phyloP scores from a whole-genome alignment of 768 basidiomycete genomes.

The Trametes meyenii region DNA sequence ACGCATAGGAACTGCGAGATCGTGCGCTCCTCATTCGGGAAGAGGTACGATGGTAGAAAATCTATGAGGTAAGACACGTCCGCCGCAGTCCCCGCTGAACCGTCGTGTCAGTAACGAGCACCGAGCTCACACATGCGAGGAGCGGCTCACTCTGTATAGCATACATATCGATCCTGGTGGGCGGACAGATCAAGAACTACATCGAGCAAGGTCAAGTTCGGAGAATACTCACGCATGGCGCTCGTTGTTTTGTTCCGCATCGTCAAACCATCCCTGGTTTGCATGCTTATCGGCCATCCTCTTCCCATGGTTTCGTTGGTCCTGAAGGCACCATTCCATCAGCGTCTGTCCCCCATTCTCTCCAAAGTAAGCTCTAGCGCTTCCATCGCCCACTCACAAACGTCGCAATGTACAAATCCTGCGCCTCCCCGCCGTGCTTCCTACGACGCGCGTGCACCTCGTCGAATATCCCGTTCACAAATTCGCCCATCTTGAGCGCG shows the following conservation, averaged over 20 bases:
- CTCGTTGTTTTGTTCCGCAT: slow-evolving; percentile 41
- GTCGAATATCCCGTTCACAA: slow-evolving; percentile 30
- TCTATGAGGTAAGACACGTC: slow-evolving; percentile 86
- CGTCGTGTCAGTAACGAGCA: not conserved
- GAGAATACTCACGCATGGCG: slow-evolving; percentile 42
- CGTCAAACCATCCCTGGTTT: slow-evolving; percentile 44
- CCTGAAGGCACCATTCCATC: slow-evolving; percentile 33
- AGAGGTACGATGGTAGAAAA: slow-evolving; percentile 73
- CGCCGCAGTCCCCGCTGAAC: slow-evolving; percentile 60
- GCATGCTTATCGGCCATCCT: slow-evolving; percentile 39
- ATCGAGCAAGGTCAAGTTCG: not conserved
- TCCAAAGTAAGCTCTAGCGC: too few species aligned
- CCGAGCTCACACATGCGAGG: not conserved
- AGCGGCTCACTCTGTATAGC: slow-evolving; percentile 43
- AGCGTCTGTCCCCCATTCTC: not conserved
- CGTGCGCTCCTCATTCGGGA: slow-evolving; percentile 60
- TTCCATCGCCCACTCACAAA: slow-evolving; percentile 38
- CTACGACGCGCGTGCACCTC: slow-evolving; percentile 16
- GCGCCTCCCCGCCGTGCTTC: slow-evolving; percentile 21
- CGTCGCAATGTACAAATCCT: slow-evolving; percentile 51
- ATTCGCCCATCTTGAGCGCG: slow-evolving; percentile 34
- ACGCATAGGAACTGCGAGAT: slow-evolving; percentile 72
- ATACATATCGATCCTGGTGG: slow-evolving; percentile 49
- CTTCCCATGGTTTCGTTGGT: slow-evolving; percentile 57
- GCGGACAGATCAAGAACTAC: slow-evolving; percentile 19